Evolutionary conservation across 2,329 filamentous ascomycete species (phyloP).

Genomic region (Calonectria ilicicola): DNA sequence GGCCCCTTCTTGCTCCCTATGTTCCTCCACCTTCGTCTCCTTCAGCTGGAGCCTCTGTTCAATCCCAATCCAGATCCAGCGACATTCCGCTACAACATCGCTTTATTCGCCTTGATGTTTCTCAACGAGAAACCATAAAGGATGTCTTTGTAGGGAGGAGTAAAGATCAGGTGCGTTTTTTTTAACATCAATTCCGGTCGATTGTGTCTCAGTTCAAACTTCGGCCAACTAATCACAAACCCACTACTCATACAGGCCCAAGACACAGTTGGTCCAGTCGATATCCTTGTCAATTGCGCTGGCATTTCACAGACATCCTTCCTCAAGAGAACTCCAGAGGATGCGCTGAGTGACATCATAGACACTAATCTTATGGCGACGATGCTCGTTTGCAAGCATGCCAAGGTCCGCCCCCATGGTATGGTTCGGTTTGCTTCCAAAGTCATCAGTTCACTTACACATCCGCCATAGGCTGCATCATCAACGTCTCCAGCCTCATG

Average conservation of each 20-base stretch:
- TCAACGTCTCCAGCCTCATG: slow-evolving; percentile 85
- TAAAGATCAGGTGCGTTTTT: slow-evolving; percentile 25
- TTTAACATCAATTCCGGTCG: neutral
- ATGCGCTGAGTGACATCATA: slow-evolving; percentile 68
- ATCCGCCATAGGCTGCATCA: slow-evolving; percentile 70
- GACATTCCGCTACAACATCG: slow-evolving; percentile 43
- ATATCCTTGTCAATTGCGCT: slow-evolving; percentile 83
- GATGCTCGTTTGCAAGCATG: slow-evolving; percentile 69
- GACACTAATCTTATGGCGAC: slow-evolving; percentile 78
- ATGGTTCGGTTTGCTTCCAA: neutral
- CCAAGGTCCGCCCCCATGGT: slow-evolving; percentile 50
- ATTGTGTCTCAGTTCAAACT: neutral
- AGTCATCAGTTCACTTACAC: slow-evolving; percentile 4
- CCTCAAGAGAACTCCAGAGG: slow-evolving; percentile 65
- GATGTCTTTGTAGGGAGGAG: slow-evolving; percentile 41
- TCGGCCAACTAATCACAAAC: neutral
- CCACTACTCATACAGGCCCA: slow-evolving; percentile 4
- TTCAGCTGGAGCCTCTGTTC: neutral
- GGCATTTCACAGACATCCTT: slow-evolving; percentile 76
- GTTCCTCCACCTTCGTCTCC: slow-evolving; percentile 18
- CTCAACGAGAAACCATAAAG: slow-evolving; percentile 44
- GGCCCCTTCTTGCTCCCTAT: slow-evolving; percentile 46
- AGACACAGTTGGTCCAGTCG: slow-evolving; percentile 49
- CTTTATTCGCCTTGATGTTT: slow-evolving; percentile 51
- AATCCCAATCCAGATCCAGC: slow-evolving; percentile 8